phyloP scores from a whole-genome alignment of 208 protist genomes.

The Entamoeba dispar region DNA sequence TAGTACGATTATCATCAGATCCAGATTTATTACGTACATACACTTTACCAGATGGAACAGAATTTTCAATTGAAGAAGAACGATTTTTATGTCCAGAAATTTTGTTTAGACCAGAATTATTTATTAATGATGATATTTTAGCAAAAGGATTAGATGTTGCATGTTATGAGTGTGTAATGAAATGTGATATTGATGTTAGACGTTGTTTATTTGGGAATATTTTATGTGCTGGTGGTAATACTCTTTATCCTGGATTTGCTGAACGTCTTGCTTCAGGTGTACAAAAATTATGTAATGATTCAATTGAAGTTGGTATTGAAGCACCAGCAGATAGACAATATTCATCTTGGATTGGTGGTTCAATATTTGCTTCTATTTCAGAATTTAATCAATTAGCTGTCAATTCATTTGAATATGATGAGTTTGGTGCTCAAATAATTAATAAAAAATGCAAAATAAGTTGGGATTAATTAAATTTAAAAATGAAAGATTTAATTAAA shows the following conservation, averaged over 20 bases:
- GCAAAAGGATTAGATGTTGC: slow-evolving; percentile 11
- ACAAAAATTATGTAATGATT: not conserved
- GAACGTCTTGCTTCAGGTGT: slow-evolving; percentile 7
- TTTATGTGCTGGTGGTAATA: slow-evolving; percentile 13
- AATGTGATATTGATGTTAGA: slow-evolving; percentile 19
- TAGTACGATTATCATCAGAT: not conserved
- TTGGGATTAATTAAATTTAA: not conserved
- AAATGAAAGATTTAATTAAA: not conserved
- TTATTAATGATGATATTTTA: not conserved
- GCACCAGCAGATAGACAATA: slow-evolving; percentile 14
- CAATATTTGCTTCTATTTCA: slow-evolving; percentile 18
- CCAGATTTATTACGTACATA: slow-evolving; percentile 4
- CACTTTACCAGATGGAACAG: slow-evolving; percentile 13
- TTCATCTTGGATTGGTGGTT: slow-evolving; percentile 25
- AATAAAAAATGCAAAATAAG: slow-evolving; percentile 16
- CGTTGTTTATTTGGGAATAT: slow-evolving; percentile 10
- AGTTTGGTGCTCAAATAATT: slow-evolving; percentile 9
- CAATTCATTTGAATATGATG: slow-evolving; percentile 17
- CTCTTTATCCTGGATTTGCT: slow-evolving; percentile 12
- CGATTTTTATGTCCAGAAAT: slow-evolving; percentile 14
- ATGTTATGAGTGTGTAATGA: slow-evolving; percentile 5
- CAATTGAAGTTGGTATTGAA: slow-evolving; percentile 11
- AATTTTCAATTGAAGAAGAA: slow-evolving; percentile 16
- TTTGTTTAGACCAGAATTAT: slow-evolving; percentile 11
- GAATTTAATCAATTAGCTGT: slow-evolving; percentile 18